These are phyloP conservation scores for Talaromyces ruber DNA, from an alignment of 495 filamentous ascomycete genomes.

Conservation along the genomic window DNA sequence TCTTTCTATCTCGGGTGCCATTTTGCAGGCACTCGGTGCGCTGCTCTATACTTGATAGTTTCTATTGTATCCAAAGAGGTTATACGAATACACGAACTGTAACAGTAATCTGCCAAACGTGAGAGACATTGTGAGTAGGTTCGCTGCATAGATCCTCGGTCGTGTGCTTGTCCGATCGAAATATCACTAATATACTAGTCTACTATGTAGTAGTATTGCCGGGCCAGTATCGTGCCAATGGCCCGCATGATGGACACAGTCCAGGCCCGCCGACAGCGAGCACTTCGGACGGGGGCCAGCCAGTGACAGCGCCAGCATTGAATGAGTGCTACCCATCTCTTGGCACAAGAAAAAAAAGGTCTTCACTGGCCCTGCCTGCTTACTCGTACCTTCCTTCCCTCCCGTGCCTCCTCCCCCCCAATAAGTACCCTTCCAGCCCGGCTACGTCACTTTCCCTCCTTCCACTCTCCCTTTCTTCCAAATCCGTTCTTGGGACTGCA, in stretches of 20 bases:
- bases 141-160: neutral
- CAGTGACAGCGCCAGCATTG: neutral
- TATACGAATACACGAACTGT: too few species aligned
- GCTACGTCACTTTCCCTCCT: constrained; percentile 28
- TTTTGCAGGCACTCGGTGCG: neutral
- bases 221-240: neutral
- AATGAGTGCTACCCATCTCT: neutral
- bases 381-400: constrained; percentile 6
- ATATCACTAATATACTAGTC: neutral
- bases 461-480: constrained; percentile 11
- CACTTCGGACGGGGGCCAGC: neutral
- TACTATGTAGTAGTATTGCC: too few species aligned
- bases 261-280: neutral
- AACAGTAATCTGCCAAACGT: too few species aligned
- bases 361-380: neutral
- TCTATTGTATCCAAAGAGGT: too few species aligned
- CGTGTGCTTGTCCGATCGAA: neutral
- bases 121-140: too few species aligned
- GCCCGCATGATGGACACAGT: neutral
- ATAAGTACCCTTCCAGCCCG: constrained; percentile 20
- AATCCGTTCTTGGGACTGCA: constrained; percentile 7
- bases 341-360: neutral
- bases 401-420: constrained; percentile 15
- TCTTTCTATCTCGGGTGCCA: neutral
- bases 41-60: too few species aligned